Conservation (phyloP, 2,329 filamentous ascomycete genomes). For the Botrytis aclada region DNA sequence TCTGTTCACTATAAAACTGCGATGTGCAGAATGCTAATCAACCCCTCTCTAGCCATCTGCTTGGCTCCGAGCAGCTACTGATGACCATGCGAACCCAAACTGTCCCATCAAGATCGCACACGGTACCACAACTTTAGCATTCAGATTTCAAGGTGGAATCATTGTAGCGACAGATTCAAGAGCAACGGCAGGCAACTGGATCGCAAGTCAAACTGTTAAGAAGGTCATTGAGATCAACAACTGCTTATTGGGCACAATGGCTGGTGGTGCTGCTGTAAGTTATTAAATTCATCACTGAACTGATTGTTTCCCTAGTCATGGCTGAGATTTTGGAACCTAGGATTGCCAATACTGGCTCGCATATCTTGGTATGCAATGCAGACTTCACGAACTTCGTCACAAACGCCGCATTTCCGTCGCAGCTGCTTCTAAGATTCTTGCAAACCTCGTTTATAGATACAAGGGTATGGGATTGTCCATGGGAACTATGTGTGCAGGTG, state of each 20-base stretch:
- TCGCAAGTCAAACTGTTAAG: constrained; percentile 98
- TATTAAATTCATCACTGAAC: not conserved
- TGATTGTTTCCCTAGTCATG: not conserved
- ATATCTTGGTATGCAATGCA: constrained; percentile 98
- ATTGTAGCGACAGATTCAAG: constrained; percentile 97
- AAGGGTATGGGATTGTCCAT: constrained; percentile 98
- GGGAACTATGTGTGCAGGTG: constrained; percentile 99
- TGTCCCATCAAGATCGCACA: constrained; percentile 99
- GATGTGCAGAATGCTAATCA: constrained; percentile 51
- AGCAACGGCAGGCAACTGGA: constrained; percentile 97
- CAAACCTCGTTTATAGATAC: constrained; percentile 97
- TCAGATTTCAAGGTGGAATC: constrained; percentile 97
- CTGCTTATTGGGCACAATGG: constrained; percentile 94
- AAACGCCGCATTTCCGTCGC: constrained; percentile 98
- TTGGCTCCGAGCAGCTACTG: constrained; percentile 95
- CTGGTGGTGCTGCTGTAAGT: constrained; percentile 85
- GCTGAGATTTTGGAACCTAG: constrained; percentile 40
- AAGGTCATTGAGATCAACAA: constrained; percentile 99
- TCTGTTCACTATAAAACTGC: not conserved
- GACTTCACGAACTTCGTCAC: constrained; percentile 97
- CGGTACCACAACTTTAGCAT: constrained; percentile 95
- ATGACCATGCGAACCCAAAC: constrained; percentile 93
- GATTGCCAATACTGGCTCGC: constrained; percentile 99
- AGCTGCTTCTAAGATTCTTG: constrained; percentile 95
- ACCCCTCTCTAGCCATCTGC: constrained; percentile 64